Base-by-base conservation (phyloP, 495 filamentous ascomycete genomes). In the Hyaloscypha variabilis region DNA sequence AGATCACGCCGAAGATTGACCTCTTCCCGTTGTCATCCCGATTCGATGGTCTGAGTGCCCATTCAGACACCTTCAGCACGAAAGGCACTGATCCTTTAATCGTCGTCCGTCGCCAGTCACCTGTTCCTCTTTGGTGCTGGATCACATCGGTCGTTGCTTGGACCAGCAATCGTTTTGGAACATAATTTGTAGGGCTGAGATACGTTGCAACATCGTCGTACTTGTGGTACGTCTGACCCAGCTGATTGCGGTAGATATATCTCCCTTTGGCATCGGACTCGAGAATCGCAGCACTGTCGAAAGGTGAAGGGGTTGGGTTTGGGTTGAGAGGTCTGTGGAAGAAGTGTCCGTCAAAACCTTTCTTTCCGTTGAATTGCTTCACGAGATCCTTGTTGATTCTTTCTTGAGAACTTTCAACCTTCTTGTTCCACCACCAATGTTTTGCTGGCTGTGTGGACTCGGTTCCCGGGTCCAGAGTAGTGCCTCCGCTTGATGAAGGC, bases 161-260 rank as follows among this genome's bases (percentile, higher is more conserved):
- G 8, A 67, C 65, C 8, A 67, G 23, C 14, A 67, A 26, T n/a
- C 65, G 60, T 36, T n/a, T 63, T 29, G 65, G 65, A 26, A 39
- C n/a, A 8, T 21, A 42, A 29, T 49, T 63, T 23, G 65, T 67
- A 10, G 65, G 65, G 23, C 50, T 56, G 24, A 67, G 54, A 51
- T 67, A 67, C 8, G 55, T 56, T 10, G 60, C 59, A 10, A 67
- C 65, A 24, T 67, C 65, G 46, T 63, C 58, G 49, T 60, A 49
- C 23, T 60, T 60, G 24, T 39, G 30, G 23, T 60, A 60, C 26
- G 21, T 46, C 36, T 60, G 58, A 8, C 58, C 58, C 8, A 60
- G 31, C 5, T 42, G 31, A 21, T 60, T 60, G 13, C 58, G 58
- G 36, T 60, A 60, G 58, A 60, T 46, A 34, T 23, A 42, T 60